phyloP scores from a whole-genome alignment of 2,329 filamentous ascomycete genomes.

The Neonectria faginata region DNA sequence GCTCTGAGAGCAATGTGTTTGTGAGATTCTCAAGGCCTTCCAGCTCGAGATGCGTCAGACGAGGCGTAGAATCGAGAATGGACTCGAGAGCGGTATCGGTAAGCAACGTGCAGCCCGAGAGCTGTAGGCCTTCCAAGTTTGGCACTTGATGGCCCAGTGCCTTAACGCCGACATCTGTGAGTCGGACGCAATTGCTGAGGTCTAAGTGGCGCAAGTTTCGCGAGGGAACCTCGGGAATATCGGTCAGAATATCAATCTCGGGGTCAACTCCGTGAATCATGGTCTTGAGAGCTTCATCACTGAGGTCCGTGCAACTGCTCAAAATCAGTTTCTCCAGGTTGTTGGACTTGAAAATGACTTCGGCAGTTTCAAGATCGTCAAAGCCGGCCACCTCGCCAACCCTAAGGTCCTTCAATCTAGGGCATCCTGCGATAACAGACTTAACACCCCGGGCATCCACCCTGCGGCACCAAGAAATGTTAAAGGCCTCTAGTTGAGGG shows the following conservation, averaged over 20 bases:
- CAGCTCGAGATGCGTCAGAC: conserved; percentile 86
- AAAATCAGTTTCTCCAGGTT: conserved; percentile 85
- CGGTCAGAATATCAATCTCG: conserved; percentile 83
- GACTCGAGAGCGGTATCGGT: conserved; percentile 79
- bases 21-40: conserved; percentile 86
- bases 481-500: conserved; percentile 82
- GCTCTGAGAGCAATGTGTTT: conserved; percentile 77
- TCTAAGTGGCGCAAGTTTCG: conserved; percentile 87
- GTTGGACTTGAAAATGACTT: conserved; percentile 82
- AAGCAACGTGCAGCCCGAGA: conserved; percentile 81
- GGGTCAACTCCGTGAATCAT: conserved; percentile 83
- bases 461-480: conserved; percentile 93
- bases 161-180: conserved; percentile 80
- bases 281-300: conserved; percentile 76
- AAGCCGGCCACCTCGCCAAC: conserved; percentile 87
- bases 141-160: conserved; percentile 80
- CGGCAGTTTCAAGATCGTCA: conserved; percentile 77
- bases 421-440: conserved; percentile 78
- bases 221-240: conserved; percentile 78
- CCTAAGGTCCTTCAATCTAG: conserved; percentile 80
- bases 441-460: conserved; percentile 82
- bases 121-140: conserved; percentile 82
- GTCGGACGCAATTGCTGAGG: conserved; percentile 78
- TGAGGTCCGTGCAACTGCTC: conserved; percentile 82
- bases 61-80: conserved; percentile 79